Base-by-base conservation (phyloP, 106 monocot genomes). In the Posidonia australis region DNA sequence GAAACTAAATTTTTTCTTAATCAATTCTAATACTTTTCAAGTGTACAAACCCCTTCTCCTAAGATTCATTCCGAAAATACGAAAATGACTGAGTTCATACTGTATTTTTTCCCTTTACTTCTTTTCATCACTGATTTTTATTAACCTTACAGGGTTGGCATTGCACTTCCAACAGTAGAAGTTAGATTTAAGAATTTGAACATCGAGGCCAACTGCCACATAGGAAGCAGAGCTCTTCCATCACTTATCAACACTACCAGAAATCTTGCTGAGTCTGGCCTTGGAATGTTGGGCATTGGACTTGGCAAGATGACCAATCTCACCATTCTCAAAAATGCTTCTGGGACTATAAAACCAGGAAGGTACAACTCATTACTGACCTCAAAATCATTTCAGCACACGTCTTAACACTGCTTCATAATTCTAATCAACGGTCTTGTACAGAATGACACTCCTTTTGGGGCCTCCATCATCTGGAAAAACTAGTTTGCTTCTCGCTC, bases 381-480 rank as follows among this genome's bases (percentile, higher is more conserved):
- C 2, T 9, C 56, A 10, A 0, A 30, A 14, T 29, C 0, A 58
- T 58, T 18, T 31, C n/a, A n/a, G n/a, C n/a, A 3, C 24, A 12
- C 24, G 14, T 59, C 13, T 53, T 2, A 20, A 13, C 0, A 53
- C 6, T 53, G 20, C 20, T 21, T 0, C 14, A 53, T 45, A 45
- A 10, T 45, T 9, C 20, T 19, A 19, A 19, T 51, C 20, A 51
- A 51, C 49, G n/a, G 5, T 5, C 16, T 58, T 36, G 10, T 5
- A 32, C 65, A 88, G 89, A 68, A 83, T 90, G 85, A 83, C 90
- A 19, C 78, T 90, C 10, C 73, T 90, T 17, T 65, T 90, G 46
- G 90, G 85, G 9, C 90, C 90, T 12, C 85, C 85, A 1, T 72
- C 82, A 1, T 90, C 90, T 2, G 90, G 90, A 57, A 90, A 90